These are phyloP conservation scores for Agaricus blazei DNA, from an alignment of 768 basidiomycete species.

Conservation along the genomic window DNA sequence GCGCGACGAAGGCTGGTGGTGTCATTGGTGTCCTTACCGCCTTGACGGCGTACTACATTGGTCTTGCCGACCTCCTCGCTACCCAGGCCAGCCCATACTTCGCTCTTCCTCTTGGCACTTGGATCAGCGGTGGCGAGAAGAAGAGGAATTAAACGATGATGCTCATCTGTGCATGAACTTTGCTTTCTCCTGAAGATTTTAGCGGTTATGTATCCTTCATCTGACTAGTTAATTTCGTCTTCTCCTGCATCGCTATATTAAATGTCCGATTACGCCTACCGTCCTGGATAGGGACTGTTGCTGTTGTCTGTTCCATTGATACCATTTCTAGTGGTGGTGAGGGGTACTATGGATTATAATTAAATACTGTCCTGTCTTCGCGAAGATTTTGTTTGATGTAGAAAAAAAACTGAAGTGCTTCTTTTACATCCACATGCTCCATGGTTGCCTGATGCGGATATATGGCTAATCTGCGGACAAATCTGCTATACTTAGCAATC, in stretches of 20 bases:
- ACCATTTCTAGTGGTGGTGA: no score
- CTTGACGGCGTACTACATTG: conserved; percentile 44
- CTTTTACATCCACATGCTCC: background rate
- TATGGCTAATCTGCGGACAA: no score
- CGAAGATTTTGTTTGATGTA: background rate
- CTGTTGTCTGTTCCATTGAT: no score
- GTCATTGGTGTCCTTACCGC: conserved; percentile 39
- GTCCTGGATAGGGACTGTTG: no score
- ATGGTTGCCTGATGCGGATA: no score
- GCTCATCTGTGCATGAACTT: background rate
- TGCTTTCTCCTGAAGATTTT: background rate
- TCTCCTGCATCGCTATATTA: no score
- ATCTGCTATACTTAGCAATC: no score
- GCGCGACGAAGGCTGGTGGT: conserved; percentile 39
- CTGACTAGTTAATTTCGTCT: no score
- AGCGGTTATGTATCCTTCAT: no score
- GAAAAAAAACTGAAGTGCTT: background rate
- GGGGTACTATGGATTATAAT: background rate
- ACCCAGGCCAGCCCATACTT: conserved; percentile 34
- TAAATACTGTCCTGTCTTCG: background rate
- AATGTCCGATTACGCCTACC: no score
- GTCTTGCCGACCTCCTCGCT: conserved; percentile 37
- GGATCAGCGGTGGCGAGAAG: conserved; percentile 18
- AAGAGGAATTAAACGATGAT: conserved; percentile 9
- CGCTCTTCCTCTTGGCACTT: conserved; percentile 37